Base-by-base conservation (phyloP, 176 grass and related monocot species). In the Neostapfia colusana region DNA sequence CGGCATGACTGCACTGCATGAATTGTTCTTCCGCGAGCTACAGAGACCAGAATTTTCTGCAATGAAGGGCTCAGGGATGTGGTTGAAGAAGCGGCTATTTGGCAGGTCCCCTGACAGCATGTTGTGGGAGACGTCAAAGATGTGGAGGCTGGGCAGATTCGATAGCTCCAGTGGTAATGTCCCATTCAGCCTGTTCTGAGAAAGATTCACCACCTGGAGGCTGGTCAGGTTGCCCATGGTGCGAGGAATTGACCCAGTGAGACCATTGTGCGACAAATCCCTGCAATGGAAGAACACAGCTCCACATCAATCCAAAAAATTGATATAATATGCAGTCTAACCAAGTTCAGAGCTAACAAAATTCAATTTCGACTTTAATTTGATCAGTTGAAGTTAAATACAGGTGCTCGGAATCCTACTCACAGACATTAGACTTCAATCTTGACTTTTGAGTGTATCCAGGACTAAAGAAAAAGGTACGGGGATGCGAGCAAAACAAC, bases 81-180 rank as follows among this genome's bases (percentile, higher is more conserved):
- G 77, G 73, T 82, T 41, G 25, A 95, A 99, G 87, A 98, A 94
- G 55, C 83, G 88, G 28, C 91, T 93, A 23, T 79, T 74, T 0
- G 95, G 95, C 71, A 98, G 84, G 70, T 90, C 76, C 20, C 95
- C 95, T 10, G 87, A 90, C 58, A 99, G 79, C 31, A 88, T 76
- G 80, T 99, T 99, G 77, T 92, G 87, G 65, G 91, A 99, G 73
- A 90, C 81, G 35, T 99, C 90, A 70, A 99, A 95, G 75, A 79
- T 76, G 41, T 72, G 70, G 34, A 90, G 81, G 74, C 86, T 86
- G 12, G 73, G 84, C 11, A 92, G 76, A 72, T 82, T 83, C 17
- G 89, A 82, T 35, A 98, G 61, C 64, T 98, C 81, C 60, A 74
- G 39, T 17, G 95, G 91, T 18, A 98, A 72, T 39, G 65, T 87